A percentile compares a stretch with the other conserved stretches of the same genome.
phyloP scores from a whole-genome alignment of 1,284 basidiomycete genomes.

The Grifola frondosa region DNA sequence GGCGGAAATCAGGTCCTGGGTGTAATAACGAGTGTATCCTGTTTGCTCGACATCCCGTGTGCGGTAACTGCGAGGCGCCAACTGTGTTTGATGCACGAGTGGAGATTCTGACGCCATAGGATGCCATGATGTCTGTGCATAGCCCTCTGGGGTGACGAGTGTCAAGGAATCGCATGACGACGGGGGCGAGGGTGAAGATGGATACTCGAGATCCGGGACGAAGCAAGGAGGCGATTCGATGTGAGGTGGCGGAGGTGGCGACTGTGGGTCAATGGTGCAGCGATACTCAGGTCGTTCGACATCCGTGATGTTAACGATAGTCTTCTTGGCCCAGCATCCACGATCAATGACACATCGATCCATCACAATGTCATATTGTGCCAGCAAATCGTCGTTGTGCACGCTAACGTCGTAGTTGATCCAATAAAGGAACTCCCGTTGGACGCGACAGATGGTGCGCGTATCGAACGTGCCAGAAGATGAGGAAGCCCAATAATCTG shows the following conservation, averaged over 20 bases:
- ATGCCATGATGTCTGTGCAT: too few species aligned
- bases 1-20: too few species aligned
- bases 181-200: constrained; percentile 6
- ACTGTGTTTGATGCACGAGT: too few species aligned
- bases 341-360: background rate
- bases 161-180: too few species aligned
- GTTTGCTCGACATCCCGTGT: too few species aligned
- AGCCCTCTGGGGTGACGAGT: too few species aligned
- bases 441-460: constrained; percentile 61
- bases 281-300: constrained; percentile 3
- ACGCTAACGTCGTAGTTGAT: constrained; percentile 59
- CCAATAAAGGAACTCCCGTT: constrained; percentile 64
- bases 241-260: background rate
- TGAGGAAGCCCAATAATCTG: constrained; percentile 63
- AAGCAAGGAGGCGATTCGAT: background rate
- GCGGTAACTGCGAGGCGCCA: too few species aligned
- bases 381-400: constrained; percentile 52
- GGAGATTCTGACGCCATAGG: too few species aligned
- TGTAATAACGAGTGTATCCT: too few species aligned
- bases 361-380: constrained; percentile 48
- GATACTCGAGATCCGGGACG: constrained; percentile 15
- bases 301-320: constrained; percentile 6
- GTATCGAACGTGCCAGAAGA: constrained; percentile 63
- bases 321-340: background rate
- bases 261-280: constrained; percentile 6